These are phyloP conservation scores for Xylaria polymorpha DNA, from an alignment of 2,329 filamentous ascomycete species.

Conservation along the genomic window DNA sequence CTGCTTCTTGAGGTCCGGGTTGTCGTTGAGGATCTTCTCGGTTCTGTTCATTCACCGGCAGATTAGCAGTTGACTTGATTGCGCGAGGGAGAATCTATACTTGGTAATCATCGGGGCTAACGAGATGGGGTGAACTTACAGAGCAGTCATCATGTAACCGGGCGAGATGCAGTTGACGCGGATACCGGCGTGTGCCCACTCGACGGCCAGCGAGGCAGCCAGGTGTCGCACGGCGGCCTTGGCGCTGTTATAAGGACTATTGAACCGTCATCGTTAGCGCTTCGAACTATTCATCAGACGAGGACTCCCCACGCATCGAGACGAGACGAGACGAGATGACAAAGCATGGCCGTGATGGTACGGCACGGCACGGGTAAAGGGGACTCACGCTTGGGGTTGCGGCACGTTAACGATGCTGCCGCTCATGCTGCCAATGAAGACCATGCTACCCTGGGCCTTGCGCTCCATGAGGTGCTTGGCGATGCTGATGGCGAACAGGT, in stretches of 20 bases:
- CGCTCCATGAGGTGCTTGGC: conserved; percentile 90
- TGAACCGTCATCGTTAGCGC: conserved; percentile 16
- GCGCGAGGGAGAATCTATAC: not conserved
- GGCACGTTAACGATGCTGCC: conserved; percentile 94
- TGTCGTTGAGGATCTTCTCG: conserved; percentile 92
- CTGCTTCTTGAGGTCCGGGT: conserved; percentile 87
- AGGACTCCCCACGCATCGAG: not conserved
- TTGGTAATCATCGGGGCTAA: too few species aligned
- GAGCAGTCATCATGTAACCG: conserved; percentile 94
- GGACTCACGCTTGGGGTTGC: conserved; percentile 80
- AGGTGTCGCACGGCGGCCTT: conserved; percentile 94
- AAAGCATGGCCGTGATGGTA: not conserved
- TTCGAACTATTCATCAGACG: not conserved
- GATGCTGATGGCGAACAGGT: conserved; percentile 84
- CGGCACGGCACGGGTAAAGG: not conserved
- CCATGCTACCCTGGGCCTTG: conserved; percentile 83
- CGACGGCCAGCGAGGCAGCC: conserved; percentile 87
- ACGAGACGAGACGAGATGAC: not conserved
- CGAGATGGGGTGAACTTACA: conserved; percentile 69
- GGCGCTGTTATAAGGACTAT: conserved; percentile 85
- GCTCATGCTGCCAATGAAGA: conserved; percentile 96
- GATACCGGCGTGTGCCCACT: conserved; percentile 90
- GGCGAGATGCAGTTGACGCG: conserved; percentile 95
- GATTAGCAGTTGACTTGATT: conserved; percentile 27
- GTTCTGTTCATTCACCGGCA: conserved; percentile 65